Base-by-base conservation (phyloP, 805 yeast species). In the Suhomyces pyralidae region DNA sequence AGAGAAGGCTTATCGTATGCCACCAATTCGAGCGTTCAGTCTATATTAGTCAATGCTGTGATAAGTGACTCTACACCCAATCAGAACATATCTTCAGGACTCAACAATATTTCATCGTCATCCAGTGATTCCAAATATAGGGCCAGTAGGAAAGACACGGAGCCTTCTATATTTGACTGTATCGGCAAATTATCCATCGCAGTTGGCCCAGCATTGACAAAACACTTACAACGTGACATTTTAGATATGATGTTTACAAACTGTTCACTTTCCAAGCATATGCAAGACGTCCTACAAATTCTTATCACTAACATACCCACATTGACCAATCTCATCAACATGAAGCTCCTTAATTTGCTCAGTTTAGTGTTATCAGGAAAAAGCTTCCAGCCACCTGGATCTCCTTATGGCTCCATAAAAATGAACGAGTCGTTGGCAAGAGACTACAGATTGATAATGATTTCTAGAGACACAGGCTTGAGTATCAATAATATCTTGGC, bases 151-250 rank as follows among this genome's bases (percentile, higher is more conserved):
- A 86, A 83, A 62, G 91, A 87, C 47, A 83, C 87, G 44, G 96
- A 90, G 58, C 86, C 89, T 0, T 91, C 96, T 1, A 82, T 93
- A 19, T 93, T 92, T 62, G 89, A 88, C 60, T 94, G 98, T 65
- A 79, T 93, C 44, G 90, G 96, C 0, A 88, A 90, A 69, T 71
- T 94, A 36, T 92, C 97, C 0, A 79, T 80, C 24, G 93, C 98
- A 0, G 90, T 93, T 14, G 97, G 97, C 0, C 96, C 97, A 10
- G 96, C 97, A 0, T 74, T 93, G 51, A 89, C 97, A 0, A 94
- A 93, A 63, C 91, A 90, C 65, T 72, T 94, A 51, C 92, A 90
- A 57, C 81, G 86, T 55, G 96, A 90, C 61, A 79, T 93, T 20
- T 71, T 93, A 49, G 92, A 87, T 58, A 77, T 88, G 69, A 81